Conservation (phyloP, 2,329 filamentous ascomycete genomes). For the Xylariaceae sp. region DNA sequence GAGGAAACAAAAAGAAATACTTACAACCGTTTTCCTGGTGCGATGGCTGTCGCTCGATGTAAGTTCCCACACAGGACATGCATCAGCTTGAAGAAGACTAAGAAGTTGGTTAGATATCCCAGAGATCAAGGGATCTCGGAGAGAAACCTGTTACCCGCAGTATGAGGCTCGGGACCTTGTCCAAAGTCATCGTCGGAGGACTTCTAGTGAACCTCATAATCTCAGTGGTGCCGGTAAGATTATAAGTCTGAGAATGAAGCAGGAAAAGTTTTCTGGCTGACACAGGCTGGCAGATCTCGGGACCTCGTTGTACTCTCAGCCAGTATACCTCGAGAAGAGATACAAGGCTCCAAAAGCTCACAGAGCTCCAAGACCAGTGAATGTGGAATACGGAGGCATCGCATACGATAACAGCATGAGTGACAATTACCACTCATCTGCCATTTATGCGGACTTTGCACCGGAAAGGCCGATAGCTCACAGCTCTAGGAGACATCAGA, state of each 20-base stretch:
- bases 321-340: constrained; percentile 2
- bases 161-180: constrained; percentile 4
- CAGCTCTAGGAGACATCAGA: constrained; percentile 1
- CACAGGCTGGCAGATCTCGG: constrained; percentile 6
- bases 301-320: constrained; percentile 4
- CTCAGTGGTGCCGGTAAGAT: constrained; percentile 11
- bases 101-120: constrained; percentile 10
- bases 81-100: constrained; percentile 4
- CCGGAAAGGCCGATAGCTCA: background rate
- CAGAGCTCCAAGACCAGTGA: no score
- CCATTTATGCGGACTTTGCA: background rate
- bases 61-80: constrained; percentile 9
- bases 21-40: constrained; percentile 11
- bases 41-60: constrained; percentile 12
- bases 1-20: constrained; percentile 10
- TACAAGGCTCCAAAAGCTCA: background rate
- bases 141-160: constrained; percentile 1
- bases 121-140: background rate
- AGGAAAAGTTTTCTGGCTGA: background rate
- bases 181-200: constrained; percentile 1
- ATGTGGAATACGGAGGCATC: no score
- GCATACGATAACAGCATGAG: no score
- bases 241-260: constrained; percentile 1
- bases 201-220: background rate
- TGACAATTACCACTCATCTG: no score